Conservation (phyloP, 306 rosid species). For the Vigna unguiculata region DNA sequence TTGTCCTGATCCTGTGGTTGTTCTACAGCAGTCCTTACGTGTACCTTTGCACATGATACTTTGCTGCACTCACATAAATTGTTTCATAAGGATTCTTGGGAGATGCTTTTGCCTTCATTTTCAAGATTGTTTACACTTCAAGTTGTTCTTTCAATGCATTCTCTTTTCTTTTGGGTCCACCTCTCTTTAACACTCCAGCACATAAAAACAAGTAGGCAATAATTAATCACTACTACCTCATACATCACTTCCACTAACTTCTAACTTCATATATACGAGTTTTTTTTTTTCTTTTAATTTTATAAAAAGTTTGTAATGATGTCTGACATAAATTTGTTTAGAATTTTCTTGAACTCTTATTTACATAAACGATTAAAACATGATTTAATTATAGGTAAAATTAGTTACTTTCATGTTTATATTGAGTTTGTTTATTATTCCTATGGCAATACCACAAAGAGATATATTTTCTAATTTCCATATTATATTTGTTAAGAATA, state of each 20-base stretch:
- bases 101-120: conserved; percentile 61
- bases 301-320: too few relatives aligned
- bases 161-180: conserved; percentile 27
- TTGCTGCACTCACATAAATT: conserved; percentile 47
- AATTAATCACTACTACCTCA: background rate
- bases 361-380: too few relatives aligned
- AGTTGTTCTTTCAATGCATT: conserved; percentile 42
- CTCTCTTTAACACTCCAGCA: background rate
- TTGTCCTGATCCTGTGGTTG: conserved; percentile 43
- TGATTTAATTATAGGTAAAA: too few relatives aligned
- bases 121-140: conserved; percentile 51
- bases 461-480: too few relatives aligned
- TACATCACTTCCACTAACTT: conserved; percentile 1
- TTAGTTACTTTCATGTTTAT: too few relatives aligned
- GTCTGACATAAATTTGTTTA: too few relatives aligned
- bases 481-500: too few relatives aligned
- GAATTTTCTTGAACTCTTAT: background rate
- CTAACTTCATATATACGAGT: background rate
- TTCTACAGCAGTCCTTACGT: conserved; percentile 43
- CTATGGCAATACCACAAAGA: too few relatives aligned
- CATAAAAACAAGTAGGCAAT: conserved; percentile 6
- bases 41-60: conserved; percentile 56
- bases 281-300: too few relatives aligned
- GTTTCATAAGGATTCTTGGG: conserved; percentile 48
- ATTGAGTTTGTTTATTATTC: too few relatives aligned